These are phyloP conservation scores for Monosporozyma yasuniensis DNA, from an alignment of 805 yeast genomes.

Conservation along the genomic window DNA sequence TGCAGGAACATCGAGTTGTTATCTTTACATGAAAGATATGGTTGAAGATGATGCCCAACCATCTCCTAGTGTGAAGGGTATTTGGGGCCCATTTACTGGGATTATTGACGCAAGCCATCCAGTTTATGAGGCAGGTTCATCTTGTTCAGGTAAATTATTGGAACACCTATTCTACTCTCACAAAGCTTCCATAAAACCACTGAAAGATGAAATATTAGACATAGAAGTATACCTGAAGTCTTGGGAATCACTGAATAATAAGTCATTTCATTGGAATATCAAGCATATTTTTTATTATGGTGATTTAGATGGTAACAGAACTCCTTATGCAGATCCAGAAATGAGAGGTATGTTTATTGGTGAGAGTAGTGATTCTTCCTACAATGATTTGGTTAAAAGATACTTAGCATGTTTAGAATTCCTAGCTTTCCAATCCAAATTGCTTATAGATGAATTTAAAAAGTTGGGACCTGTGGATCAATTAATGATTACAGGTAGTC, in stretches of 20 bases:
- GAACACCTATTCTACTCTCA: conserved; percentile 40
- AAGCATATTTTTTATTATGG: conserved; percentile 41
- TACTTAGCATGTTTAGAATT: conserved; percentile 44
- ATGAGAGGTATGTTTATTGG: conserved; percentile 45
- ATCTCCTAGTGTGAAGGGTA: conserved; percentile 31
- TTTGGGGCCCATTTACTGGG: conserved; percentile 54
- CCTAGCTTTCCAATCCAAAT: conserved; percentile 41
- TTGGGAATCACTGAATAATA: conserved; percentile 9
- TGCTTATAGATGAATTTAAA: conserved; percentile 30
- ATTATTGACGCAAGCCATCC: conserved; percentile 20
- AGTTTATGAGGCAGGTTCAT: conserved; percentile 48
- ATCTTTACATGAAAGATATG: conserved; percentile 27
- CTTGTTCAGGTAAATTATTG: conserved; percentile 48
- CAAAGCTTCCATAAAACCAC: conserved; percentile 22
- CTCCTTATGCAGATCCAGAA: conserved; percentile 43
- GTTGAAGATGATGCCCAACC: neutral
- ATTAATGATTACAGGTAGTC: conserved; percentile 42
- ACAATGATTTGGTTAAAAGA: conserved; percentile 31
- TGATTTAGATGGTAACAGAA: conserved; percentile 49
- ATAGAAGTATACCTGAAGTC: conserved; percentile 17
- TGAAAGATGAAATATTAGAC: conserved; percentile 11
- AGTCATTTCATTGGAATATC: conserved; percentile 24
- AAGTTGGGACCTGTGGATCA: conserved; percentile 5
- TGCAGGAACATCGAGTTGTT: conserved; percentile 60
- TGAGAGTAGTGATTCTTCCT: conserved; percentile 33